phyloP scores from a whole-genome alignment of 345 rosid genomes.

The Stellera chamaejasme region DNA sequence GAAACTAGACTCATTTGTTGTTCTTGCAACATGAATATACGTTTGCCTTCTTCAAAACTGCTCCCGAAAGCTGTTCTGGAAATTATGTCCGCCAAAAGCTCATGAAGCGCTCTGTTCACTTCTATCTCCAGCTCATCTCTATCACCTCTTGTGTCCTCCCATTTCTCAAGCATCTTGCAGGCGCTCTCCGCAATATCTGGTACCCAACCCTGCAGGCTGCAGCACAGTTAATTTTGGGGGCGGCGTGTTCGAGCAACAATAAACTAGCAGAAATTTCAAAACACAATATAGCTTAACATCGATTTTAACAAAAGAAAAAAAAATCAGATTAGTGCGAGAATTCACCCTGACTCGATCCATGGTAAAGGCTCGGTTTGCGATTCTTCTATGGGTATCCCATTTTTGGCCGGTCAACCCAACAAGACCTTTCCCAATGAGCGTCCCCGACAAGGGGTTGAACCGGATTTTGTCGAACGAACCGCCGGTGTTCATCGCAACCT shows the following conservation, averaged over 20 bases:
- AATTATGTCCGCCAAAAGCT: slow-evolving; percentile 57
- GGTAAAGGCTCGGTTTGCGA: slow-evolving; percentile 52
- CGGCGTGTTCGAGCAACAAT: too few relatives aligned
- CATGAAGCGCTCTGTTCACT: slow-evolving; percentile 46
- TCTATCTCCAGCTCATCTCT: slow-evolving; percentile 63
- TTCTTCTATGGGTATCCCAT: slow-evolving; percentile 66
- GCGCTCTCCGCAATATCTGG: slow-evolving; percentile 57
- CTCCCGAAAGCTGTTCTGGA: slow-evolving; percentile 91
- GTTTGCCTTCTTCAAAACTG: slow-evolving; percentile 66
- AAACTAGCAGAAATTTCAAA: too few relatives aligned
- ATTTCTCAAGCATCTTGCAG: slow-evolving; percentile 37
- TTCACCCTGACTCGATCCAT: slow-evolving; percentile 67
- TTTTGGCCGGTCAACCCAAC: slow-evolving; percentile 49
- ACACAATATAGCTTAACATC: too few relatives aligned
- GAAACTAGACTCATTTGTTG: slow-evolving; percentile 50
- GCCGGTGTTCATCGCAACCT: slow-evolving; percentile 31
- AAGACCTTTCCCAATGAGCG: slow-evolving; percentile 65
- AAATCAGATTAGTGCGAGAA: not conserved
- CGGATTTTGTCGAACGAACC: slow-evolving; percentile 32
- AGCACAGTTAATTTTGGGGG: too few relatives aligned
- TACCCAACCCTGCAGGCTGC: slow-evolving; percentile 63
- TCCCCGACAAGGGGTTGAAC: slow-evolving; percentile 46
- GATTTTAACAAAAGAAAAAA: too few relatives aligned
- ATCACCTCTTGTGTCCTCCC: slow-evolving; percentile 56
- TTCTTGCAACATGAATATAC: slow-evolving; percentile 60